Evolutionary conservation across 768 basidiomycete species (phyloP), one percentile per base, ranked within the genome.

Genomic region (Goffeauzyma gilvescens): DNA sequence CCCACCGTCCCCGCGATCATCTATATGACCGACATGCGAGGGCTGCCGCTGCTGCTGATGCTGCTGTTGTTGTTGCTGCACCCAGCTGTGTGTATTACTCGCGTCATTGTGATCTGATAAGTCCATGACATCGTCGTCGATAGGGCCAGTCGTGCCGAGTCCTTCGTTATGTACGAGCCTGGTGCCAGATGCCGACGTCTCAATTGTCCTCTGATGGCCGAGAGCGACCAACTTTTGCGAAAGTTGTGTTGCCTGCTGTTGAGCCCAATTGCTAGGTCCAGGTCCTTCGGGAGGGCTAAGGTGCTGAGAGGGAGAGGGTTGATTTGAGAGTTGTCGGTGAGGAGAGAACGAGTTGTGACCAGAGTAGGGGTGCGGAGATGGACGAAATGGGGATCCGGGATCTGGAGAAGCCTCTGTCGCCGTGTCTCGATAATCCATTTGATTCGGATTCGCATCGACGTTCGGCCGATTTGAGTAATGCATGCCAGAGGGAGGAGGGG

Each of bases 241-340:
- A 18, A n/a, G 37, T 18, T 36, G 9, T 38, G 37, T 20, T 38
- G 37, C 37, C 23, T 38, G 21, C n/a, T 38, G 22, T 38, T 30
- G 28, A 30, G 28, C 39, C 39, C 39, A 41, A 4, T 21, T 41
- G 7, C 14, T 41, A 12, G 39, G 39, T 30, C 39, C 39, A 9
- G 39, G 39, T 4, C 39, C 39, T 13, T 13, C 14, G 22, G 23
- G 13, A 6, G 12, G 23, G 21, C 10, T 13, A 6, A 13, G 37
- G 20, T 38, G 22, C 14, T 38, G 37, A 9, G 10, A n/a, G 15
- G 37, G 20, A 21, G 37, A 20, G 3, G 37, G 27, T 6, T 38
- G 21, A 18, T 26, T 20, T 25, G 37, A 38, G 24, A 24, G 20
- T 24, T 25, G 37, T n/a, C 23, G 20, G 14, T 38, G 21, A 22